phyloP scores from a whole-genome alignment of 768 basidiomycete species.

The Termitomyces bulborhizus region DNA sequence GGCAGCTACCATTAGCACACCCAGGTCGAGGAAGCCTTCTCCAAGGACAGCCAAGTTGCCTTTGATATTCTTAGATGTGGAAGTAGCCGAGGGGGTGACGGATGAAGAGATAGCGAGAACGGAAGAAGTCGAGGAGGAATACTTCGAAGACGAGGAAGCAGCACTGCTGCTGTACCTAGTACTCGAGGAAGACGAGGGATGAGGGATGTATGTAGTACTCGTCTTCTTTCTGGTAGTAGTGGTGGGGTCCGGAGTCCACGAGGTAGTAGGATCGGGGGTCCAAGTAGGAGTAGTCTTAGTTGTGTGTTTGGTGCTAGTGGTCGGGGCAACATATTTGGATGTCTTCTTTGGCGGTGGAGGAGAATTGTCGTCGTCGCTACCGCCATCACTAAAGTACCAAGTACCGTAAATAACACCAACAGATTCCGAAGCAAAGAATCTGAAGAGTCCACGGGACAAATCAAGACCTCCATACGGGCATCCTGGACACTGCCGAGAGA shows the following conservation, averaged over 20 bases:
- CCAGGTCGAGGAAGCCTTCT: constrained; percentile 9
- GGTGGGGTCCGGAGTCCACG: constrained; percentile 11
- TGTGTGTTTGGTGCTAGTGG: constrained; percentile 7
- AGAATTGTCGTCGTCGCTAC: constrained; percentile 14
- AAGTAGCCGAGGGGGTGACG: background rate
- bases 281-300: constrained; percentile 7
- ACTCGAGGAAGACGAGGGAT: background rate
- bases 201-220: background rate
- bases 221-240: constrained; percentile 5
- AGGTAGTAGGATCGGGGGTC: constrained; percentile 12
- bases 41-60: constrained; percentile 7
- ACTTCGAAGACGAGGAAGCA: background rate
- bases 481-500: background rate
- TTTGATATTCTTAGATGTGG: background rate
- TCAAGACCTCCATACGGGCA: constrained; percentile 52
- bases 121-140: background rate
- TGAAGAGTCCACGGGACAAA: constrained; percentile 52
- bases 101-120: constrained; percentile 3
- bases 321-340: constrained; percentile 9
- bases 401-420: constrained; percentile 42
- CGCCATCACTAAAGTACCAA: constrained; percentile 36
- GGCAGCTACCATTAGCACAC: constrained; percentile 6
- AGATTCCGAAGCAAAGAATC: constrained; percentile 35
- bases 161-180: constrained; percentile 1
- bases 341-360: constrained; percentile 8